Evolutionary conservation across 306 rosid genomes (phyloP), one percentile per base, ranked within the genome.

Genomic region (Gynostemma pentaphyllum): DNA sequence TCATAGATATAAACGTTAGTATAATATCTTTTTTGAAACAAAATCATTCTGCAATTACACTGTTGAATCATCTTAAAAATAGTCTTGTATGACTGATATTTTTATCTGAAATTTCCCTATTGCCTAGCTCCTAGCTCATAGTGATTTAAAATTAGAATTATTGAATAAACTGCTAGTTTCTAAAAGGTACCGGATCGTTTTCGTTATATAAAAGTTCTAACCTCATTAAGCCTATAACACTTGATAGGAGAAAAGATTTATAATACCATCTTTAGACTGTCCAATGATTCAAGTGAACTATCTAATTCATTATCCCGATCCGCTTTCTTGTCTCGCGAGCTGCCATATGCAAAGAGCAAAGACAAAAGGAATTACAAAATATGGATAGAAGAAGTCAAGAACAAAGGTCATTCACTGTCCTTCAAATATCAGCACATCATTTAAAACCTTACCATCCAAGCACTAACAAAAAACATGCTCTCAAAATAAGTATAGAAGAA

Each of bases 321-420:
- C 52, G 39, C 62, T 70, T 78, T 83, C 82, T 78, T 81, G 55
- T 73, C 89, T 53, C 86, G 84, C 72, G 82, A 72, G 77, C 96
- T 90, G 90, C 68, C 66, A 83, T 45, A 61, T 62, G 80, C 45
- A 29, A 61, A 72, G 48, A 70, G 53, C 27, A 74, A 36, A 59
- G 65, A 59, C 65, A 59, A 59, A 37, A 59, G n/a, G 47, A 59
- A 37, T 59, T 59, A 24, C 21, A 37, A 44, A 59, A 36, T 27
- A 59, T 37, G 46, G 66, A 71, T 36, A 74, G 12, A 67, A 37
- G 37, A 45, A 49, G 61, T 71, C 27, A 49, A 62, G 53, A 50
- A 70, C 16, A 64, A 46, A 45, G 68, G 52, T 60, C 57, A 19
- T 54, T 45, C 63, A 32, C 18, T 44, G 16, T 55, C 44, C 4